Conservation (phyloP, 768 basidiomycete genomes). For the Hypholoma sublateritium region DNA sequence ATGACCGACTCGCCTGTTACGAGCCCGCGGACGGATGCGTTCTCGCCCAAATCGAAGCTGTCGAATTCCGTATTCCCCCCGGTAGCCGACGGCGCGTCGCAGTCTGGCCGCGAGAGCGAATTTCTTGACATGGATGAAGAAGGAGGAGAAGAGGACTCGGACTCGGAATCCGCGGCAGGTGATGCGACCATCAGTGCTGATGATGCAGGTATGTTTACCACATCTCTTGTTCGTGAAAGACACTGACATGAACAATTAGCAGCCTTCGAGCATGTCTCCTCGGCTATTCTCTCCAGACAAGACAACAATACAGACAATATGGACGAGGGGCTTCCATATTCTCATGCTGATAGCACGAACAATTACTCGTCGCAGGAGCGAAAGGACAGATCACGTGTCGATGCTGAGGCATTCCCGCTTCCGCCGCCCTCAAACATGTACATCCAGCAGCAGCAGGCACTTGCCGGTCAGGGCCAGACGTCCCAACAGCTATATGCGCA, state of each 20-base stretch:
- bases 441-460: constrained; percentile 22
- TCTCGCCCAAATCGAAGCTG: constrained; percentile 28
- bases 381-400: constrained; percentile 37
- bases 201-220: constrained; percentile 17
- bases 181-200: constrained; percentile 18
- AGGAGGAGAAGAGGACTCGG: constrained; percentile 41
- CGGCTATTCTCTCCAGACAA: constrained; percentile 11
- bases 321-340: constrained; percentile 10
- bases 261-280: constrained; percentile 19
- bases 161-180: constrained; percentile 39
- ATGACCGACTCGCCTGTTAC: constrained; percentile 64
- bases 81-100: constrained; percentile 7
- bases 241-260: constrained; percentile 21
- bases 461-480: constrained; percentile 17
- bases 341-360: constrained; percentile 18
- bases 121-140: constrained; percentile 69
- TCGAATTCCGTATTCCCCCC: constrained; percentile 21
- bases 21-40: constrained; percentile 47
- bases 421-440: constrained; percentile 37
- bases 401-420: constrained; percentile 52
- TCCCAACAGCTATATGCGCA: constrained; percentile 13
- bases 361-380: constrained; percentile 20
- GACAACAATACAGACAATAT: constrained; percentile 18
- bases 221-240: neutral
- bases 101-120: constrained; percentile 38